Evolutionary conservation across 1,139 yeast species (phyloP), one percentile per base, ranked within the genome.

Genomic region (Casaregolazyma lundiana): DNA sequence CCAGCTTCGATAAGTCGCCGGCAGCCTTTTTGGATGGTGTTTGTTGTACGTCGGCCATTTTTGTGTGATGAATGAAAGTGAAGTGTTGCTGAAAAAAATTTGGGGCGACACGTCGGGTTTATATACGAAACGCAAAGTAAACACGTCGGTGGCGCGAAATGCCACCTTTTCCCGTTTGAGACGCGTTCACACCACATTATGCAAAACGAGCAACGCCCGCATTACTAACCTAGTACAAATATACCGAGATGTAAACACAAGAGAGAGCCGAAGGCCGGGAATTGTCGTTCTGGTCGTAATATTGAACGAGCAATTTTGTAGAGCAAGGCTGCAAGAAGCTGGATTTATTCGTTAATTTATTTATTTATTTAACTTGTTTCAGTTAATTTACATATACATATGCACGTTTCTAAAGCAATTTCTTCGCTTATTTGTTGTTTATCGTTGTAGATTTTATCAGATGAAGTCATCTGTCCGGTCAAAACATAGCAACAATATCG

Each of bases 11-110:
- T 41, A 68, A 56, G 37, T 63, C 69, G 26, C 60, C 56, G 21
- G 71, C 71, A 42, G 70, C 60, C 57, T 65, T 59, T 58, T 66
- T 67, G 35, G 69, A 65, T 38, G 71, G 72, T 39, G 71, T 67
- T 48, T 61, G 62, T 32, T 63, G 62, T 35, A 63, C 56, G 44
- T 53, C 51, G 37, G 53, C 24, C 56, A 51, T 51, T 17, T 22
- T 39, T 24, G 41, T 9, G 16, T 20, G 3, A 11, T 38, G 13
- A 13, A 17, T 38, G 17, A 21, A 8, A 9, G 30, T 22, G 32
- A 22, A 38, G 24, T 18, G 35, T 24, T 26, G 35, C 13, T 13
- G 3, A 11, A 26, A 26, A 26, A 26, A 11, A n/a, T n/a, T n/a
- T n/a, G n/a, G n/a, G n/a, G n/a, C n/a, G n/a, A 13, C 21, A 26